These are phyloP conservation scores for Thermomyces lanuginosus DNA, from an alignment of 2,329 filamentous ascomycete species.

Conservation along the genomic window DNA sequence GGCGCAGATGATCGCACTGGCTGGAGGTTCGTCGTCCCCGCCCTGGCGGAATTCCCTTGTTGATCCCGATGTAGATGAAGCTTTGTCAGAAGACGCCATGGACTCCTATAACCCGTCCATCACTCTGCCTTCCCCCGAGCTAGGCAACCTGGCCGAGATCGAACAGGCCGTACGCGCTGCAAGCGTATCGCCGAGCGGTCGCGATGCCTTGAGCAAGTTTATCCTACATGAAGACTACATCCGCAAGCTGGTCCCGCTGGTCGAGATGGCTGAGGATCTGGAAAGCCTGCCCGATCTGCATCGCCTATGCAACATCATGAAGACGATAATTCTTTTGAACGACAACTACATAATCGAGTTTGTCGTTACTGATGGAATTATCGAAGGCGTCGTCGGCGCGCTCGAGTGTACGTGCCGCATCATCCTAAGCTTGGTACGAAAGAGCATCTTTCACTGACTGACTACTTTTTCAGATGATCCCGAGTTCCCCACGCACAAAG, in stretches of 20 bases:
- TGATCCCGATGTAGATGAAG: slow-evolving; percentile 64
- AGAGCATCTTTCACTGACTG: slow-evolving; percentile 12
- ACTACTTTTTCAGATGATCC: slow-evolving; percentile 51
- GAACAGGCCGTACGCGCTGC: slow-evolving; percentile 70
- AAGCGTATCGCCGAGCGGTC: slow-evolving; percentile 55
- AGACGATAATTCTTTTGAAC: slow-evolving; percentile 84
- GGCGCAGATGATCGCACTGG: slow-evolving; percentile 49
- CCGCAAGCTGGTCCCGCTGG: slow-evolving; percentile 65
- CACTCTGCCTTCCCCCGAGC: slow-evolving; percentile 58
- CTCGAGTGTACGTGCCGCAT: slow-evolving; percentile 51
- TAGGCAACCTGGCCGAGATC: slow-evolving; percentile 71
- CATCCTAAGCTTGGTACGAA: not conserved
- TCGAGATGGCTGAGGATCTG: slow-evolving; percentile 78
- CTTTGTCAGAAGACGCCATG: slow-evolving; percentile 71
- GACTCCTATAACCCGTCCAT: slow-evolving; percentile 51
- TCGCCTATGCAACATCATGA: slow-evolving; percentile 93
- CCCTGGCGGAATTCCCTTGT: slow-evolving; percentile 7
- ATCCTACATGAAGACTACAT: slow-evolving; percentile 79
- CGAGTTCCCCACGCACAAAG: slow-evolving; percentile 93
- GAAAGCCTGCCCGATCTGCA: slow-evolving; percentile 78
- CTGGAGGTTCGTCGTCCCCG: slow-evolving; percentile 36
- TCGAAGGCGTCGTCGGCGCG: slow-evolving; percentile 84
- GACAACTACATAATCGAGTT: slow-evolving; percentile 90
- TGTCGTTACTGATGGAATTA: slow-evolving; percentile 74
- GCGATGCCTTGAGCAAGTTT: slow-evolving; percentile 75